A percentile compares a stretch with the other conserved stretches of the same genome.
phyloP scores from a whole-genome alignment of 208 protist species.

The Trypanosoma boissoni region DNA sequence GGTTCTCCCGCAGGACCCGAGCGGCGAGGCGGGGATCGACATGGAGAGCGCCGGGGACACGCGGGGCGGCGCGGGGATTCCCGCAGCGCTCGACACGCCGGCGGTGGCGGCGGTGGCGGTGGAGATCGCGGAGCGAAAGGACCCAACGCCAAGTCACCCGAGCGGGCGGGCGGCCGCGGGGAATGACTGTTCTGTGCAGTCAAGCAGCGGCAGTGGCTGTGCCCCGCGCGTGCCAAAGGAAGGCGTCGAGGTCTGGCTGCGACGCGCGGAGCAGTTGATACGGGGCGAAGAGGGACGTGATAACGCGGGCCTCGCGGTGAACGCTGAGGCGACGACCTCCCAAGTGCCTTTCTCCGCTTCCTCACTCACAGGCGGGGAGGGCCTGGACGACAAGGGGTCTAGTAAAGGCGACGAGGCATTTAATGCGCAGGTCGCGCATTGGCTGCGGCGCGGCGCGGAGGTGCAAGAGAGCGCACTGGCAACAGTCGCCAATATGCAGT shows the following conservation, averaged over 20 bases:
- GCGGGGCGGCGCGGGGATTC: too few relatives aligned
- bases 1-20: not conserved
- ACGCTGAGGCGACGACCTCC: not conserved
- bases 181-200: conserved; percentile 16
- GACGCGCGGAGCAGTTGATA: conserved; percentile 24
- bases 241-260: conserved; percentile 27
- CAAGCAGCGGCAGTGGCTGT: not conserved
- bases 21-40: not conserved
- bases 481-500: conserved; percentile 24
- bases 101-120: too few relatives aligned
- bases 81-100: too few relatives aligned
- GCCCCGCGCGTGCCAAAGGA: conserved; percentile 24
- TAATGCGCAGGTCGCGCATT: conserved; percentile 30
- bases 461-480: conserved; percentile 27
- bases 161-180: not conserved
- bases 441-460: conserved; percentile 26
- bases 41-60: too few relatives aligned
- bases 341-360: not conserved
- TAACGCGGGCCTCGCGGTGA: not conserved
- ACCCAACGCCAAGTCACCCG: not conserved
- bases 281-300: not conserved
- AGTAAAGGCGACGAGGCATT: conserved; percentile 21
- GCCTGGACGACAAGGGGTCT: not conserved
- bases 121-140: too few relatives aligned
- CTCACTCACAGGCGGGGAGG: not conserved